Conservation (phyloP, 768 basidiomycete genomes). For the Xerocomellus chrysenteron region DNA sequence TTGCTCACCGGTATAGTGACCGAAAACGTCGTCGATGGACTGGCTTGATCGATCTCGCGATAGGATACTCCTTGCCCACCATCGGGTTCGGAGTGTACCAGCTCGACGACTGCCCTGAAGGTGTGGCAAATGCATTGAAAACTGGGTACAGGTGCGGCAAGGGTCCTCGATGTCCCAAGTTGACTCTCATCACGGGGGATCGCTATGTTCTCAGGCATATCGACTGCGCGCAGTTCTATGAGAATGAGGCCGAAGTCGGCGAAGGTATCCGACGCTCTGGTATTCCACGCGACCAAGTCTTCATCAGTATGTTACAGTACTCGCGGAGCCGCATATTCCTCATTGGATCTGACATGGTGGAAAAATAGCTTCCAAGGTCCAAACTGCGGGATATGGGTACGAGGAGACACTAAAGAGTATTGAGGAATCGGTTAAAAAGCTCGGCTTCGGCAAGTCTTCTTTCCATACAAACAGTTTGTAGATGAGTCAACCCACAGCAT, state of each 20-base stretch:
- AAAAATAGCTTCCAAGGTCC: constrained; percentile 24
- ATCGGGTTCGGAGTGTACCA: constrained; percentile 29
- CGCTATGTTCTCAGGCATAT: constrained; percentile 20
- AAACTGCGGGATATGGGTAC: constrained; percentile 6
- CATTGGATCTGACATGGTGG: not conserved
- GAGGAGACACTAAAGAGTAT: constrained; percentile 14
- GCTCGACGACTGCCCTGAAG: constrained; percentile 7
- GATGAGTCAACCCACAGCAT: not conserved
- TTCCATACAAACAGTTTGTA: not conserved
- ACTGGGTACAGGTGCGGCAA: constrained; percentile 26
- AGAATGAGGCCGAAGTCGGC: constrained; percentile 29
- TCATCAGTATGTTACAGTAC: constrained; percentile 25
- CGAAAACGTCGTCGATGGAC: too few relatives aligned
- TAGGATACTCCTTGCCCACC: constrained; percentile 27
- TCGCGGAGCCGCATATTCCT: not conserved
- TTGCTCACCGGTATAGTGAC: constrained; percentile 11
- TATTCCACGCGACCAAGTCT: constrained; percentile 28
- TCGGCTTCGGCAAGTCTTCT: constrained; percentile 18
- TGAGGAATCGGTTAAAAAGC: constrained; percentile 24
- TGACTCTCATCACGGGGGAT: not conserved
- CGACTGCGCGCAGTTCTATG: constrained; percentile 25
- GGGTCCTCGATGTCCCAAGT: not conserved
- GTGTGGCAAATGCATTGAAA: constrained; percentile 22
- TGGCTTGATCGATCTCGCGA: not conserved
- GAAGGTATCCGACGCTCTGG: constrained; percentile 22